phyloP scores from a whole-genome alignment of 2,329 filamentous ascomycete genomes.

The Sphaerulina populicola region DNA sequence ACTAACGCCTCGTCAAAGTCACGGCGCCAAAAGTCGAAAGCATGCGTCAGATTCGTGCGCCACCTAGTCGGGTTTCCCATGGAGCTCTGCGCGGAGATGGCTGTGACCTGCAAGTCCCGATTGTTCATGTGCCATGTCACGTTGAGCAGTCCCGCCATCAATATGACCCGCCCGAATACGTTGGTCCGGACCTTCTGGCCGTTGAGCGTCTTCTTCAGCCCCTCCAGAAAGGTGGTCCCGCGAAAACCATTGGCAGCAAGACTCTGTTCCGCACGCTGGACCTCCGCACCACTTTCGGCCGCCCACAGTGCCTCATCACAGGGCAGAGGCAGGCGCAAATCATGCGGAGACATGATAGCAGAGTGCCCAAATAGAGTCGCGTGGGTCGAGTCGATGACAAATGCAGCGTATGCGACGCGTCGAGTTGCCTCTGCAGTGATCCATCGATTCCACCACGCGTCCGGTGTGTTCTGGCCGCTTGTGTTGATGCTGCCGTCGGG shows the following conservation, averaged over 20 bases:
- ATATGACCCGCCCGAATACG: slow-evolving; percentile 80
- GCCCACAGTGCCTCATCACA: slow-evolving; percentile 92
- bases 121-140: slow-evolving; percentile 98
- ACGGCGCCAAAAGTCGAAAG: slow-evolving; percentile 87
- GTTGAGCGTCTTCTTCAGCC: slow-evolving; percentile 79
- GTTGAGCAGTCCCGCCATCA: slow-evolving; percentile 89
- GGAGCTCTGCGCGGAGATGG: slow-evolving; percentile 68
- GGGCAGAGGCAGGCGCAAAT: slow-evolving; percentile 81
- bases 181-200: slow-evolving; percentile 82
- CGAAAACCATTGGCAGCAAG: slow-evolving; percentile 74
- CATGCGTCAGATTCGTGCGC: slow-evolving; percentile 73
- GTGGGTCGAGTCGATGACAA: slow-evolving; percentile 90
- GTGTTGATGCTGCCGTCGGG: slow-evolving; percentile 43
- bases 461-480: slow-evolving; percentile 52
- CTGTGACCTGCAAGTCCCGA: slow-evolving; percentile 83
- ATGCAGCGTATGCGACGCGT: slow-evolving; percentile 84
- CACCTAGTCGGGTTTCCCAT: slow-evolving; percentile 85
- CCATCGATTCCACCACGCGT: slow-evolving; percentile 95
- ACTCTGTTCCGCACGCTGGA: slow-evolving; percentile 72
- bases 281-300: slow-evolving; percentile 77
- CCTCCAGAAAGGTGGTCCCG: slow-evolving; percentile 79
- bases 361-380: slow-evolving; percentile 97
- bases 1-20: slow-evolving; percentile 71
- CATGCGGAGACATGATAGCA: slow-evolving; percentile 92
- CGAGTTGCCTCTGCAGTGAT: slow-evolving; percentile 87